Evolutionary conservation across 306 rosid species (phyloP), one percentile per base, ranked within the genome.

Genomic region (Vigna hirtella): DNA sequence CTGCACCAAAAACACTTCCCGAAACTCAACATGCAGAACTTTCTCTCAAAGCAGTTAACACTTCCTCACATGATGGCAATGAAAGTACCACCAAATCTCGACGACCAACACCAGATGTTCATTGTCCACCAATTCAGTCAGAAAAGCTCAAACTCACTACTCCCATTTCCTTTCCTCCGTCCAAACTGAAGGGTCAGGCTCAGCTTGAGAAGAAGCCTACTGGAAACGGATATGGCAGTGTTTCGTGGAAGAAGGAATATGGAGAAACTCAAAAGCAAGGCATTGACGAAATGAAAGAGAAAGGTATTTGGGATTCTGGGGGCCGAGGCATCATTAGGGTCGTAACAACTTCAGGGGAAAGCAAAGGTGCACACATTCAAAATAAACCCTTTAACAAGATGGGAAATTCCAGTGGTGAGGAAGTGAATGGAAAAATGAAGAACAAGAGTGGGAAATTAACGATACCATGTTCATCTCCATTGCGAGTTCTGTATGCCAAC

Each of bases 361-460:
- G 92, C 80, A 89, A 32, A 77, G 98, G 98, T 11, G 96, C 98
- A 38, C 66, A 34, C 85, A 89, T 91, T 96, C 86, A 90, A 45
- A 76, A 81, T 38, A 88, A 93, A 16, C 66, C 83, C 13, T 26
- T 77, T 63, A 20, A 66, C 51, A 8, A 59, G 43, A 38, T 38
- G 9, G 43, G 9, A 38, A 38, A 38, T 38, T 38, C 43, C 9
- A 6, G 9, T 38, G 43, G 2, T 7, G 9, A 38, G 9, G 43
- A 38, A 38, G 9, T 38, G 10, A 38, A 38, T 7, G 43, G 2
- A 7, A 38, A 38, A 38, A 38, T 7, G 43, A 38, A 38, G 43
- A 7, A 38, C 43, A 38, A 38, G 9, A 38, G 43, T 7, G 43
- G 43, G 43, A 34, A 6, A 38, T 38, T 38, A 7, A 38, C 43